These are phyloP conservation scores for Ceratobasidium papillatum DNA, from an alignment of 1,284 basidiomycete genomes.

Conservation along the genomic window DNA sequence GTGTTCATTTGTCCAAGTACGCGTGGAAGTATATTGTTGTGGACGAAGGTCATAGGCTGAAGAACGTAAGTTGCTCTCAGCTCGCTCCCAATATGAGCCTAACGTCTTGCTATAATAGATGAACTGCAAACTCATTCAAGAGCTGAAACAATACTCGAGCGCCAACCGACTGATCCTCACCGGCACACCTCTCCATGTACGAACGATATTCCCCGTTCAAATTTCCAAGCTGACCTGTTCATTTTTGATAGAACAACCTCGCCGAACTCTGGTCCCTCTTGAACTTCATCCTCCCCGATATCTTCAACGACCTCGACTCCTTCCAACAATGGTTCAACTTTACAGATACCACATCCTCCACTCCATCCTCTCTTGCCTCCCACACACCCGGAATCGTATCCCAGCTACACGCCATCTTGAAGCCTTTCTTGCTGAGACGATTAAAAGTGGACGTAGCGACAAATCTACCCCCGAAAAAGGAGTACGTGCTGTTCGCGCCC, in stretches of 20 bases:
- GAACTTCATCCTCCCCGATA: constrained; percentile 92
- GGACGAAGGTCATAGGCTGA: constrained; percentile 93
- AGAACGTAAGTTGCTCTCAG: constrained; percentile 64
- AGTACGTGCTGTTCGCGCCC: constrained; percentile 93
- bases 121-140: constrained; percentile 71
- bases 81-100: neutral
- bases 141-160: constrained; percentile 87
- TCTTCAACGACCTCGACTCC: constrained; percentile 88
- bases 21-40: constrained; percentile 95
- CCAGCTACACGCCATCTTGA: constrained; percentile 88
- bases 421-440: constrained; percentile 93
- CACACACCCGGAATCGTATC: constrained; percentile 75
- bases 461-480: constrained; percentile 87
- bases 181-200: constrained; percentile 89
- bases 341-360: constrained; percentile 37
- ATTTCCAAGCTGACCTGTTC: neutral
- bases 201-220: constrained; percentile 49
- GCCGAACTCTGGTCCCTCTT: constrained; percentile 93
- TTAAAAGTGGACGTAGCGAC: constrained; percentile 92
- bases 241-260: constrained; percentile 79
- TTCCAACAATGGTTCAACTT: constrained; percentile 87
- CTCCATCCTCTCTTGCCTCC: constrained; percentile 61
- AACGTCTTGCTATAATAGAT: neutral
- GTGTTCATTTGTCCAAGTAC: constrained; percentile 69
- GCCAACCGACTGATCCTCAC: constrained; percentile 92